Evolutionary conservation across 352 stramenopile genomes (phyloP).

Genomic region (Hyaloperonospora brassicae): DNA sequence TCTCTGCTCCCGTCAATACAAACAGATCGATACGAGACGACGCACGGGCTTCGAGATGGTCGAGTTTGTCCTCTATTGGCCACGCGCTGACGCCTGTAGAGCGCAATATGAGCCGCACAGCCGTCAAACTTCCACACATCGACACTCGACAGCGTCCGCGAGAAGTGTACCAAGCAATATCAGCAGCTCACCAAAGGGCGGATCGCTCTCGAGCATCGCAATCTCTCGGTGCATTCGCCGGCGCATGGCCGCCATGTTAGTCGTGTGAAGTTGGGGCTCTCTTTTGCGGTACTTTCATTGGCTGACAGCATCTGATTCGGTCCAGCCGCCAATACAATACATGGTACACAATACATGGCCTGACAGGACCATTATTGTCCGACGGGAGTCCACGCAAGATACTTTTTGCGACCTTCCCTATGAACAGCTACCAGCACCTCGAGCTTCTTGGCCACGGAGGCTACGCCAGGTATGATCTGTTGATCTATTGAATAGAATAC

Average conservation of each 20-base stretch:
- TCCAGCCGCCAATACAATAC: no score
- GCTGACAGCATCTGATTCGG: no score
- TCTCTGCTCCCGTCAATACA: not conserved
- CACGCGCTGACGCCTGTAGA: constrained; percentile 59
- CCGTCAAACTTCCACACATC: not conserved
- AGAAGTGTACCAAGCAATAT: not conserved
- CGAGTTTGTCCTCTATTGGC: constrained; percentile 66
- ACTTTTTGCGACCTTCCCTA: constrained; percentile 21
- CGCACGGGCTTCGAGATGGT: constrained; percentile 69
- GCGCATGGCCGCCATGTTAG: constrained; percentile 58
- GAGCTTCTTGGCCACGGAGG: constrained; percentile 51
- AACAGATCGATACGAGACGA: constrained; percentile 4
- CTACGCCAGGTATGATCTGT: constrained; percentile 39
- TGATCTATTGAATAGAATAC: not conserved
- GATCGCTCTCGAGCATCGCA: constrained; percentile 74
- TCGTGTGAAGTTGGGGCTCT: not conserved
- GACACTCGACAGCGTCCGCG: not conserved
- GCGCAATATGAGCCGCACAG: not conserved
- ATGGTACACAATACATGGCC: not conserved
- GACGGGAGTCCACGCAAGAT: not conserved
- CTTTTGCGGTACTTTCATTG: no score
- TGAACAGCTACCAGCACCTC: constrained; percentile 46
- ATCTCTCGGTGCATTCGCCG: constrained; percentile 78
- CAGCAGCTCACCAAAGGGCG: constrained; percentile 45
- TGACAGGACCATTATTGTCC: no score